phyloP scores from a whole-genome alignment of 768 basidiomycete genomes.

The Mrakia blollopis region DNA sequence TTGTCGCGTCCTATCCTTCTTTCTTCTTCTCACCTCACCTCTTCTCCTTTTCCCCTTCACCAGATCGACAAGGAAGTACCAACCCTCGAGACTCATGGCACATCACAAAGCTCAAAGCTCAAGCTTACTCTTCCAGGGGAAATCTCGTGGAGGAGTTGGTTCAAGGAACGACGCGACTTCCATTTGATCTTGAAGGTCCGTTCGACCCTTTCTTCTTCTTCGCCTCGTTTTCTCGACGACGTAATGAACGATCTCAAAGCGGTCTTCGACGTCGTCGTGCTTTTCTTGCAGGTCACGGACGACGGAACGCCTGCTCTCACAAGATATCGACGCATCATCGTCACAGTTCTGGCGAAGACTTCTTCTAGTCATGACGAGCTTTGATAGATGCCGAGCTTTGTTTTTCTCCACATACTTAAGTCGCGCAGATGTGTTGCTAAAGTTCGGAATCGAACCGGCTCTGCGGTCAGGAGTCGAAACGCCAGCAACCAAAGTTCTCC shows the following conservation, averaged over 20 bases:
- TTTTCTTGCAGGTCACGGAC: background rate
- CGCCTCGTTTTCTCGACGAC: background rate
- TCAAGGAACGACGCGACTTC: background rate
- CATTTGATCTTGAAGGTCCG: background rate
- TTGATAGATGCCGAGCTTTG: background rate
- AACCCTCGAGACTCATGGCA: background rate
- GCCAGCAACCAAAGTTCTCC: background rate
- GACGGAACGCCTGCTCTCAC: background rate
- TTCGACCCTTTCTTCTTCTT: background rate
- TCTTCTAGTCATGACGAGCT: background rate
- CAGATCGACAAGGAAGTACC: constrained; percentile 13
- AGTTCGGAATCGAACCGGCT: too few species aligned
- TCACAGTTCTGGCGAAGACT: constrained; percentile 1
- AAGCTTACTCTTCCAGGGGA: background rate
- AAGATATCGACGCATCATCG: background rate
- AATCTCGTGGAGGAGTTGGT: background rate
- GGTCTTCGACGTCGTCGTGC: too few species aligned
- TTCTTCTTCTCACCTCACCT: background rate
- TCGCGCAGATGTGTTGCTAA: too few species aligned
- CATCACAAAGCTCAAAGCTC: background rate
- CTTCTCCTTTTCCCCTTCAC: background rate
- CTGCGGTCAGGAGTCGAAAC: too few species aligned
- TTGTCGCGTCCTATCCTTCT: background rate
- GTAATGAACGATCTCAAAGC: too few species aligned
- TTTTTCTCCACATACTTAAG: too few species aligned